Percentiles rank a stretch among this genome's conserved stretches.
These are phyloP conservation scores for Aspergillus sp. DNA, from an alignment of 2,329 filamentous ascomycete genomes.

Conservation along the genomic window DNA sequence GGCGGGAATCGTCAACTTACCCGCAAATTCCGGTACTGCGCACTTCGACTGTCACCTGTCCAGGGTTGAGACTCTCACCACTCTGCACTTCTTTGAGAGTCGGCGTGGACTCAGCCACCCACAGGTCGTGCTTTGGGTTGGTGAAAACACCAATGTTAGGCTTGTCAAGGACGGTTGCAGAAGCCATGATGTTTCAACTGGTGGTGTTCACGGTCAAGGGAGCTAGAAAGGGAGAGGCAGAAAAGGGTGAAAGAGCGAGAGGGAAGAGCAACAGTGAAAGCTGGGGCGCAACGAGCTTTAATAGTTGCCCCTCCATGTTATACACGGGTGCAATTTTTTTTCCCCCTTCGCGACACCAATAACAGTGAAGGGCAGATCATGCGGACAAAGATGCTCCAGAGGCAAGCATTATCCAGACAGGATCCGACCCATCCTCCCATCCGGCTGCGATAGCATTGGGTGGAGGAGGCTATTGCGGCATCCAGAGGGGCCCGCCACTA, in stretches of 20 bases:
- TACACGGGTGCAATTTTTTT: slow-evolving; percentile 2
- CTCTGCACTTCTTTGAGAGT: slow-evolving; percentile 71
- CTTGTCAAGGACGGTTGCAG: slow-evolving; percentile 57
- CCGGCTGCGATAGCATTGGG: slow-evolving; percentile 11
- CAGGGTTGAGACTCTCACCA: slow-evolving; percentile 68
- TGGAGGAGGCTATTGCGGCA: slow-evolving; percentile 9
- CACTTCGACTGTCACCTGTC: slow-evolving; percentile 84
- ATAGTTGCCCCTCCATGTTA: slow-evolving; percentile 19
- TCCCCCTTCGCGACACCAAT: background rate
- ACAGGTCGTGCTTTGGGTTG: slow-evolving; percentile 87
- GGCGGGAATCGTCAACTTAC: slow-evolving; percentile 47
- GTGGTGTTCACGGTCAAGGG: background rate
- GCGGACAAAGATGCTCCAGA: slow-evolving; percentile 4
- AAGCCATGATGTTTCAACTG: slow-evolving; percentile 25
- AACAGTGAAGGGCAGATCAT: background rate
- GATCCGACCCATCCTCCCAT: background rate
- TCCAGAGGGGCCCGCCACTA: slow-evolving; percentile 8
- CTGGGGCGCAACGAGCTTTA: slow-evolving; percentile 18
- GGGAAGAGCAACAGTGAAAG: background rate
- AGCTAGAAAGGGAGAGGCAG: background rate
- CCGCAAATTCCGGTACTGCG: slow-evolving; percentile 97
- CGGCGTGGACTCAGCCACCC: slow-evolving; percentile 78
- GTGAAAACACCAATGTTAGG: slow-evolving; percentile 95
- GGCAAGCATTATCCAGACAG: slow-evolving; percentile 9
- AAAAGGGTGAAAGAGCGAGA: background rate